phyloP scores from a whole-genome alignment of 768 basidiomycete species.

The Sporobolomyces roseus region DNA sequence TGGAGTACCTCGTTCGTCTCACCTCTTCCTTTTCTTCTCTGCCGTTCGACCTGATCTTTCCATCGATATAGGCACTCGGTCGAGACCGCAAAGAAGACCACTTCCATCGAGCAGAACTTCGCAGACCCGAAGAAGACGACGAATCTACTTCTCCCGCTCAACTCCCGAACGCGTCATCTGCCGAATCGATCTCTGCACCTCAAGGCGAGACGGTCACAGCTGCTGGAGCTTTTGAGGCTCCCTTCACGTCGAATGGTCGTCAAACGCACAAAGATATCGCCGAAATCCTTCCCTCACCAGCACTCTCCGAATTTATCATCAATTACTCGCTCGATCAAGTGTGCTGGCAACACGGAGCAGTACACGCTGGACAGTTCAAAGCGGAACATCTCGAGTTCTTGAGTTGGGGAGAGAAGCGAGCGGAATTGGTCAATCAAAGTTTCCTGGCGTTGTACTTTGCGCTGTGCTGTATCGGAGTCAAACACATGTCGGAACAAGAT shows the following conservation, averaged over 20 bases:
- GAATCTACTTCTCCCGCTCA: not conserved
- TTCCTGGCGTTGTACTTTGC: constrained; percentile 37
- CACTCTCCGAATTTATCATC: constrained; percentile 23
- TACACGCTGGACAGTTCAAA: constrained; percentile 20
- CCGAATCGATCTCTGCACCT: no score
- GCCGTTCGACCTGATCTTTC: not conserved
- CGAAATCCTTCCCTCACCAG: not conserved
- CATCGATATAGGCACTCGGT: constrained; percentile 27
- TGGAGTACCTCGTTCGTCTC: constrained; percentile 34
- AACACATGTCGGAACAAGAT: constrained; percentile 31
- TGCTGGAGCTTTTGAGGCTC: no score
- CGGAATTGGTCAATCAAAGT: constrained; percentile 23
- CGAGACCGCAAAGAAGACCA: constrained; percentile 39
- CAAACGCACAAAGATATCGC: no score
- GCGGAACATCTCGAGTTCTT: constrained; percentile 33
- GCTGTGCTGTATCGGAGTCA: constrained; percentile 26
- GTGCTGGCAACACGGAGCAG: constrained; percentile 32
- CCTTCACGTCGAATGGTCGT: no score
- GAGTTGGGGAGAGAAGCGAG: constrained; percentile 17
- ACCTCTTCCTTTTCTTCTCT: not conserved
- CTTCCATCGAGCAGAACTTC: constrained; percentile 26
- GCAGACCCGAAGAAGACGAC: constrained; percentile 22
- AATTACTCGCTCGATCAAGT: constrained; percentile 28
- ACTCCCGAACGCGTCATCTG: not conserved
- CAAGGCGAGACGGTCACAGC: no score